Percentiles rank a stretch among this genome's conserved stretches.
Conservation (phyloP, 1,284 basidiomycete species). For the Ganoderma lingzhi region DNA sequence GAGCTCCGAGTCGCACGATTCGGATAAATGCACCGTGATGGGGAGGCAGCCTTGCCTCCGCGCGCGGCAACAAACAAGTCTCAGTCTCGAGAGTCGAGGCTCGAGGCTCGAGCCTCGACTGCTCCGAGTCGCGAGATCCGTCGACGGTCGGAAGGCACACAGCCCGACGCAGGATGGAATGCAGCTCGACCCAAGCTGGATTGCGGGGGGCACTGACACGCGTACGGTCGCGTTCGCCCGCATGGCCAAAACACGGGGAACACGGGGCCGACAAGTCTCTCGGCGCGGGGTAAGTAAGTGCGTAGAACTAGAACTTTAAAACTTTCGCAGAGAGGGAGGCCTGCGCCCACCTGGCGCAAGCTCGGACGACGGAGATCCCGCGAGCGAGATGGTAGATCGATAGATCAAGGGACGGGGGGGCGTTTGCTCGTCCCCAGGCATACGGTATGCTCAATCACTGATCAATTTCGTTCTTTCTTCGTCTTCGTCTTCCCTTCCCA, state of each 20-base stretch:
- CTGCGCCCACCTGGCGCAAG: no score
- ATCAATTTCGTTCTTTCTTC: background rate
- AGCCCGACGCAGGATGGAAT: background rate
- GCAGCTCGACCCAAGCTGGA: background rate
- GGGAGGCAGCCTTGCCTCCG: background rate
- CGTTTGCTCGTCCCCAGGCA: background rate
- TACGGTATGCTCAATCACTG: background rate
- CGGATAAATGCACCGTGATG: background rate
- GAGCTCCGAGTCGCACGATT: background rate
- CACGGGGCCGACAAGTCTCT: background rate
- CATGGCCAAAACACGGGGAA: background rate
- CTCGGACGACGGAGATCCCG: background rate
- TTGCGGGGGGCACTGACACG: background rate
- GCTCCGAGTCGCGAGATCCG: background rate
- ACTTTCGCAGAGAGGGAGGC: no score
- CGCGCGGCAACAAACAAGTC: background rate
- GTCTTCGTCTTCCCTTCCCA: background rate
- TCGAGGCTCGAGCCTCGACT: background rate
- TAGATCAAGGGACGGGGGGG: background rate
- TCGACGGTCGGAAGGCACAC: background rate
- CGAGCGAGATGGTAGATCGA: background rate
- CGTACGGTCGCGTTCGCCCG: background rate
- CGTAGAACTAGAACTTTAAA: no score
- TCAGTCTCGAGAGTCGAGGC: no score
- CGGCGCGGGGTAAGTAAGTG: no score